Base-by-base conservation (phyloP, 441 rosid genomes). In the Eruca vesicaria region DNA sequence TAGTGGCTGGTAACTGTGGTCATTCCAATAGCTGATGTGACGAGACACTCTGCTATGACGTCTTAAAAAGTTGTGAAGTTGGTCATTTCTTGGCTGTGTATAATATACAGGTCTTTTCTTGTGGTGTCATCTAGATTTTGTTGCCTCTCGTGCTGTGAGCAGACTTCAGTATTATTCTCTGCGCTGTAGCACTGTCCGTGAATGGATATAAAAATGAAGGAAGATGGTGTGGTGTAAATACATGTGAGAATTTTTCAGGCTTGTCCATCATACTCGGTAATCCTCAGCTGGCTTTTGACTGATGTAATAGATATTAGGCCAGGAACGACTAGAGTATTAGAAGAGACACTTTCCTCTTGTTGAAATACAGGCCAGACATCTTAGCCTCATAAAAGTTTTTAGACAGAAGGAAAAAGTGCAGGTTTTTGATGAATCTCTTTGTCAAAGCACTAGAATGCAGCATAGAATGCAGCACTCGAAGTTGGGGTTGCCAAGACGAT, bases 211-310 rank as follows among this genome's bases (percentile, higher is more conserved):
- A 11, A 29, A 43, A 28, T 48, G 15, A 45, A 52, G 50, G 7
- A 74, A 45, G 50, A 36, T 68, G 61, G 11, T 75, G 26, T 68
- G 56, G 3, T 69, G 29, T 53, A 68, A 23, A 28, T 68, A 68
- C 58, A 62, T 62, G 56, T 75, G 69, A 33, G 32, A 9, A 3
- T n/a, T 55, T 62, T 18, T 68, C 10, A 36, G 69, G 56, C 48
- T 52, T 68, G 21, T 68, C n/a, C 15, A 18, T 20, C 15, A 18
- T 20, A 23, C 56, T 7, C 15, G 2, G 63, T 52, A 14, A 36
- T 52, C 61, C 19, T 75, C 65, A 52, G 58, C 35, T 8, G 64
- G 69, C 38, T 55, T 76, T 29, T 53, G 69, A 41, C 64, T 35
- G 23, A 4, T 53, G 43, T 38, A 14, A 68, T 7, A 55, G 20